These are phyloP conservation scores for Macadamia integrifolia DNA, from an alignment of 164 flowering plant species.

Conservation along the genomic window DNA sequence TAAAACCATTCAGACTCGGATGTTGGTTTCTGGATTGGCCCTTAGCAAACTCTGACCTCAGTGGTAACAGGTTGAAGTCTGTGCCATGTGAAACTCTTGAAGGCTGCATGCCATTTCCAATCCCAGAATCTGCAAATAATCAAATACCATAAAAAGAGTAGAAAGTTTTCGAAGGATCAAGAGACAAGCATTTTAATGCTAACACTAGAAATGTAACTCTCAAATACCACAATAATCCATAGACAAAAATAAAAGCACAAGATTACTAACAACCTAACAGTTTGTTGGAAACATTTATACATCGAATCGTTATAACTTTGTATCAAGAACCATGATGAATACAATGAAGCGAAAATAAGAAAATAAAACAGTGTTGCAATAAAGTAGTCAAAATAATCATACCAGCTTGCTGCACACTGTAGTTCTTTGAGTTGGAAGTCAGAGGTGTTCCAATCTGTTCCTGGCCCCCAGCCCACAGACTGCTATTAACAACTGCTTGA, in stretches of 20 bases:
- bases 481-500: constrained; percentile 44
- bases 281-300: not conserved
- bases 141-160: not conserved
- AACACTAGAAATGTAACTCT: not conserved
- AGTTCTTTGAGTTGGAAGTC: constrained; percentile 36
- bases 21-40: constrained; percentile 31
- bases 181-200: not conserved
- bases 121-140: constrained; percentile 35
- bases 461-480: constrained; percentile 50
- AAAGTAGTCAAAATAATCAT: constrained; percentile 9
- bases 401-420: constrained; percentile 49
- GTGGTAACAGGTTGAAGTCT: constrained; percentile 25
- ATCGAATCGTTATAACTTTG: not conserved
- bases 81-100: constrained; percentile 27
- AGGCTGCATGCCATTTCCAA: constrained; percentile 28
- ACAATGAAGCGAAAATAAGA: not conserved
- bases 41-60: constrained; percentile 32
- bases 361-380: not conserved
- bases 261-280: not conserved
- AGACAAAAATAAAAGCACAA: no score
- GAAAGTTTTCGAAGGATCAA: not conserved
- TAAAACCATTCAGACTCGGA: constrained; percentile 37
- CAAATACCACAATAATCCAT: no score
- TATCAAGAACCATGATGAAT: not conserved
- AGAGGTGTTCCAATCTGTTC: constrained; percentile 34